These are phyloP conservation scores for Ogataea saltuana DNA, from an alignment of 805 yeast species.

Conservation along the genomic window DNA sequence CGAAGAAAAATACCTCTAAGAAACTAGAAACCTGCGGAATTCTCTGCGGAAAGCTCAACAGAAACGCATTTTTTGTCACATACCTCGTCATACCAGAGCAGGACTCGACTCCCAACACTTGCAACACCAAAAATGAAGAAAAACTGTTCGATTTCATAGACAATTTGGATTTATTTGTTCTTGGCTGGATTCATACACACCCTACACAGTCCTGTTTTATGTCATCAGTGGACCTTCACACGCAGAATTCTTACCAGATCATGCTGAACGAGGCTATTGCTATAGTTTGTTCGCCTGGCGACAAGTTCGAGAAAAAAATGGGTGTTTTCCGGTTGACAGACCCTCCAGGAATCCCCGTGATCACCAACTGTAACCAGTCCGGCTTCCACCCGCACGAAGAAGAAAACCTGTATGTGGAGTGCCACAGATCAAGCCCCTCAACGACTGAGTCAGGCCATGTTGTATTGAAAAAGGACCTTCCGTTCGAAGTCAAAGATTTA, in stretches of 20 bases:
- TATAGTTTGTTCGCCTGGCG: constrained; percentile 60
- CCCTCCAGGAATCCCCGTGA: constrained; percentile 60
- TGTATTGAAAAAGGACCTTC: constrained; percentile 43
- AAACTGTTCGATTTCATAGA: constrained; percentile 56
- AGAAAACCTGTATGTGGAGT: constrained; percentile 47
- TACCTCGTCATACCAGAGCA: constrained; percentile 64
- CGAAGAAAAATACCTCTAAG: constrained; percentile 48
- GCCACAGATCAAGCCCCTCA: constrained; percentile 38
- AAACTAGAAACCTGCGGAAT: constrained; percentile 69
- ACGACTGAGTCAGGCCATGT: constrained; percentile 48
- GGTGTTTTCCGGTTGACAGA: constrained; percentile 65
- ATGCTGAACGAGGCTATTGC: constrained; percentile 73
- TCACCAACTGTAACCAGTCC: constrained; percentile 48
- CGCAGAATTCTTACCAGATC: constrained; percentile 66
- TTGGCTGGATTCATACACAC: constrained; percentile 77
- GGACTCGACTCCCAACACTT: constrained; percentile 61
- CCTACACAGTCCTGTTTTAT: constrained; percentile 73
- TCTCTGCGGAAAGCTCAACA: constrained; percentile 58
- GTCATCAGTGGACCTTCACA: constrained; percentile 66
- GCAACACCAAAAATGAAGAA: constrained; percentile 62
- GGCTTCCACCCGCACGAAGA: constrained; percentile 68
- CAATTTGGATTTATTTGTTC: constrained; percentile 54
- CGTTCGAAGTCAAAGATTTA: constrained; percentile 51
- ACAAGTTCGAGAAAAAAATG: constrained; percentile 42
- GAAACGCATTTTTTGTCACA: constrained; percentile 64